Evolutionary conservation across 2,329 filamentous ascomycete species (phyloP).

Genomic region (Beauveria caledonica): DNA sequence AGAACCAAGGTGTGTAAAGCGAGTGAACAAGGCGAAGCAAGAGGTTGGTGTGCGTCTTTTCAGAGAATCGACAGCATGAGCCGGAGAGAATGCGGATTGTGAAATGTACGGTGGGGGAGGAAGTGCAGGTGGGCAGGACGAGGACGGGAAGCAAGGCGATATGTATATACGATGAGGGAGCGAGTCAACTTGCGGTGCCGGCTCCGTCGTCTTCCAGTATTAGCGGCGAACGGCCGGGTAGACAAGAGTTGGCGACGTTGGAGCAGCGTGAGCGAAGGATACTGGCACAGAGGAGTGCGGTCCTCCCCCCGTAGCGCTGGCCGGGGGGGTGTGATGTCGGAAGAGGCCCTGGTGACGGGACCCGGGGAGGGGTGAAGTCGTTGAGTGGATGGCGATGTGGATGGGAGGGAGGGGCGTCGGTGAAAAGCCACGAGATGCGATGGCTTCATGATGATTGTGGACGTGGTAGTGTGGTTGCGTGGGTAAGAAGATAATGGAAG

Average conservation of each 20-base stretch:
- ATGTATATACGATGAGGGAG: slow-evolving; percentile 17
- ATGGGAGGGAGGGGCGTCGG: slow-evolving; percentile 8
- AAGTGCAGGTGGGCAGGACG: slow-evolving; percentile 8
- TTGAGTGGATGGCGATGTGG: not conserved
- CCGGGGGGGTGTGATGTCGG: not conserved
- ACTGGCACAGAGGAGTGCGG: not conserved
- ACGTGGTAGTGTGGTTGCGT: not conserved
- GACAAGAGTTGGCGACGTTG: slow-evolving; percentile 4
- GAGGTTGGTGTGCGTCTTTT: not conserved
- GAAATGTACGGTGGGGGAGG: slow-evolving; percentile 1
- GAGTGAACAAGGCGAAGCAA: not conserved
- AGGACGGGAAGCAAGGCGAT: slow-evolving; percentile 15
- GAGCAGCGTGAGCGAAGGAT: not conserved
- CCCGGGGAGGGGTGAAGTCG: not conserved
- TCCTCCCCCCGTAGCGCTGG: not conserved
- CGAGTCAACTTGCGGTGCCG: slow-evolving; percentile 6
- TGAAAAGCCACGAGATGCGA: slow-evolving; percentile 10
- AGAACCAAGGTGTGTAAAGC: not conserved
- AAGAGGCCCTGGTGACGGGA: not conserved
- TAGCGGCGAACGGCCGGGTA: slow-evolving; percentile 8
- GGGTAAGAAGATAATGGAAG: slow-evolving; percentile 9
- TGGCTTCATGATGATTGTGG: slow-evolving; percentile 1
- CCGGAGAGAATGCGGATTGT: not conserved
- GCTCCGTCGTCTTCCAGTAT: slow-evolving; percentile 4
- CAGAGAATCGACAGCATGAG: not conserved